phyloP scores from a whole-genome alignment of 2,329 filamentous ascomycete species.

The Pseudonectria foliicola region DNA sequence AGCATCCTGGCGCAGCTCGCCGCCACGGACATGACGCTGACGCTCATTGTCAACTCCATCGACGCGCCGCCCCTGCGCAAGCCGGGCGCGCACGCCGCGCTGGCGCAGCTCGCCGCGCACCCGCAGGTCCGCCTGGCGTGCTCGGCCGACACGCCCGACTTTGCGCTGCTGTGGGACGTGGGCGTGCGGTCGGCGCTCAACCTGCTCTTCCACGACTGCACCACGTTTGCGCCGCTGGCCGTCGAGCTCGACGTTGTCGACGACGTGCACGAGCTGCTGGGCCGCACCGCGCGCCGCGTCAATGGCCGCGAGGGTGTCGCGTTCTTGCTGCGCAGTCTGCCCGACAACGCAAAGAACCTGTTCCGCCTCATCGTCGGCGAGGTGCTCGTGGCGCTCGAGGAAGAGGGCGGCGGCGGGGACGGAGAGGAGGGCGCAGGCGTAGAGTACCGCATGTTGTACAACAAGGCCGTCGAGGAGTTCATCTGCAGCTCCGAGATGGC shows the following conservation, averaged over 20 bases:
- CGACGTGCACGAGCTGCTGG: slow-evolving; percentile 80
- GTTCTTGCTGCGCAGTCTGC: slow-evolving; percentile 83
- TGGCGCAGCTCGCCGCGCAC: slow-evolving; percentile 71
- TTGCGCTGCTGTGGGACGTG: slow-evolving; percentile 83
- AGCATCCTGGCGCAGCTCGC: slow-evolving; percentile 56
- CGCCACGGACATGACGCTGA: slow-evolving; percentile 40
- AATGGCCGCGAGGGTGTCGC: slow-evolving; percentile 87
- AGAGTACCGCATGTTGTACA: slow-evolving; percentile 86
- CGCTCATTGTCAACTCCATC: slow-evolving; percentile 76
- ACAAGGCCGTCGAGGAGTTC: slow-evolving; percentile 93
- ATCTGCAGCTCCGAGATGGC: slow-evolving; percentile 96
- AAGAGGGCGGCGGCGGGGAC: slow-evolving; percentile 40
- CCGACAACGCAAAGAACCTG: slow-evolving; percentile 83
- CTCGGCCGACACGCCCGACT: slow-evolving; percentile 82
- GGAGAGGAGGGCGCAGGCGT: slow-evolving; percentile 62
- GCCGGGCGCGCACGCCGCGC: slow-evolving; percentile 58
- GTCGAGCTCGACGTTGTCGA: slow-evolving; percentile 79
- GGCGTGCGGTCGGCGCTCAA: slow-evolving; percentile 75
- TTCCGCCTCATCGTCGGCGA: slow-evolving; percentile 82
- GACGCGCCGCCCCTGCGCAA: slow-evolving; percentile 74
- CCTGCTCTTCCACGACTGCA: slow-evolving; percentile 89
- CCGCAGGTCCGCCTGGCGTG: slow-evolving; percentile 65
- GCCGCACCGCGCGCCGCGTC: slow-evolving; percentile 68
- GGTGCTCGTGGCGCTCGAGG: slow-evolving; percentile 64
- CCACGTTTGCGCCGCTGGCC: slow-evolving; percentile 72